Percentiles rank a stretch among this genome's conserved stretches.
Evolutionary conservation across 306 rosid genomes (phyloP).

Genomic region (Quercus dentata): DNA sequence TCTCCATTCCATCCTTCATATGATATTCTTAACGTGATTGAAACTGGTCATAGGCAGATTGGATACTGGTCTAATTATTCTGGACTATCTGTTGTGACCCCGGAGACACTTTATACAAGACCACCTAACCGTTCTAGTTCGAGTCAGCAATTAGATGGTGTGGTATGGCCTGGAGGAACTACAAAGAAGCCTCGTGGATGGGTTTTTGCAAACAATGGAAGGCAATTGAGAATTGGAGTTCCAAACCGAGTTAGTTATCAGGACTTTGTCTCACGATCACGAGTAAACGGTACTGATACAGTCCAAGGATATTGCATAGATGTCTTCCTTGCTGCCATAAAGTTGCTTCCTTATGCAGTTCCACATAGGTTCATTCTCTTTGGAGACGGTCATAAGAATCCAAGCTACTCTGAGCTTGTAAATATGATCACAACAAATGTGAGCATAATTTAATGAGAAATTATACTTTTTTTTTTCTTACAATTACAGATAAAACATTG

Average conservation of each 20-base stretch:
- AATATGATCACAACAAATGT: conserved; percentile 31
- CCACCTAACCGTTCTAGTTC: conserved; percentile 21
- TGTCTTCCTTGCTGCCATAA: conserved; percentile 44
- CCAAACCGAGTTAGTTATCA: conserved; percentile 47
- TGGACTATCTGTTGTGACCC: conserved; percentile 36
- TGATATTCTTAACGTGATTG: conserved; percentile 39
- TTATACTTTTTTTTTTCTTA: not conserved
- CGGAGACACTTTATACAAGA: conserved; percentile 22
- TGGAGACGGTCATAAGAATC: conserved; percentile 50
- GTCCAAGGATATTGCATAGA: conserved; percentile 53
- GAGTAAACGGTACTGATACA: conserved; percentile 17
- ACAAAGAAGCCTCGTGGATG: conserved; percentile 46
- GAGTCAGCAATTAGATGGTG: conserved; percentile 22
- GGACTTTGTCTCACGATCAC: conserved; percentile 26
- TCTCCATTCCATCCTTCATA: conserved; percentile 35
- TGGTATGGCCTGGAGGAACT: conserved; percentile 49
- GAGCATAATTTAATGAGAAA: conserved; percentile 17
- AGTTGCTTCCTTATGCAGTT: conserved; percentile 45
- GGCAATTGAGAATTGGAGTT: conserved; percentile 38
- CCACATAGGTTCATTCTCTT: conserved; percentile 40
- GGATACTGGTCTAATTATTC: conserved; percentile 51
- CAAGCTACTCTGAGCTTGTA: conserved; percentile 39
- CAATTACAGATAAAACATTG: not conserved
- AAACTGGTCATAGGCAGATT: conserved; percentile 24
- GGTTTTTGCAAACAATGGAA: conserved; percentile 43